Evolutionary conservation across 805 yeast genomes (phyloP), one percentile per base, ranked within the genome.

Genomic region (Dipodascopsis tothii): DNA sequence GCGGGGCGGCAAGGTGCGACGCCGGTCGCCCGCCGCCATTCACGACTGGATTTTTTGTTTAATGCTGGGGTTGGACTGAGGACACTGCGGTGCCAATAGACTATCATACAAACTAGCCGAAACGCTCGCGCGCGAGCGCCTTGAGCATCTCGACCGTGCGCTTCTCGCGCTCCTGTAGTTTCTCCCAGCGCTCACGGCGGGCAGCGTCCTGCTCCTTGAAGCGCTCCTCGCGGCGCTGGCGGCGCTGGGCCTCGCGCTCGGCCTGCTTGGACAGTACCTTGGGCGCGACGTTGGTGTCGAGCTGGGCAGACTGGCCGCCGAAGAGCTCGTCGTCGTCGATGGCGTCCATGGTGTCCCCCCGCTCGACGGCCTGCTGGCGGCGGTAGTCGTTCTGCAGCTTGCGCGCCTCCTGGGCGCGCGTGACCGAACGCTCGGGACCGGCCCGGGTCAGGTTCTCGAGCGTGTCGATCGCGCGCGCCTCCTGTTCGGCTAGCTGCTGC

Each of bases 141-240:
- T 43, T 40, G 20, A 50, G 38, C 51, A 45, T 49, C 19, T 34
- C 44, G 21, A 50, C 33, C 7, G 54, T 50, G 34, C 45, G 48
- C 18, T 41, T 34, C 27, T 50, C 54, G 22, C 43, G 40, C 27
- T 16, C 39, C 30, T 45, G 46, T 43, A 45, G 33, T 5, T 38
- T 45, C 9, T 40, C 35, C 54, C 52, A 48, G 19, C 54, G 35
- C 34, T 48, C 35, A 22, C 53, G 18, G 18, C 54, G 22, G 11
- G 36, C 54, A 11, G 53, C 50, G 30, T 50, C 54, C n/a, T 43
- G 37, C 32, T 49, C 51, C 25, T 49, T 20, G 19, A 28, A 37
- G 4, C 33, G 23, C 9, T 49, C 51, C 21, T 49, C 53, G 19
- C 52, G 21, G 19, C 32, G 19, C 43, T 46, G 48, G 5, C 44